Evolutionary conservation across 2,329 filamentous ascomycete species (phyloP).

Genomic region (Fusarium sp.): DNA sequence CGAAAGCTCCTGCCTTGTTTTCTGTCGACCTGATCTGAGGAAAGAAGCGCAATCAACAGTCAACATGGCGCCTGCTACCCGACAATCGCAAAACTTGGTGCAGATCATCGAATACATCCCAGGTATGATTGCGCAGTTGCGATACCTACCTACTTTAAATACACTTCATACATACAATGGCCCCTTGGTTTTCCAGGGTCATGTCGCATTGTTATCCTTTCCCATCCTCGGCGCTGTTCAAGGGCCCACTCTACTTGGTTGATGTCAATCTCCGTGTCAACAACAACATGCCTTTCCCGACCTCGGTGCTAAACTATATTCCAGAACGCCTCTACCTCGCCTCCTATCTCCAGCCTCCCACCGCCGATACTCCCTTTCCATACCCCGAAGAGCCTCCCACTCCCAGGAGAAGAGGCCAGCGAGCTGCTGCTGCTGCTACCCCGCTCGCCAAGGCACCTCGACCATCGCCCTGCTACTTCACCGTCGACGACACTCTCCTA

Average conservation of each 20-base stretch:
- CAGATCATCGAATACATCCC: slow-evolving; percentile 97
- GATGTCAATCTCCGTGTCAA: slow-evolving; percentile 13
- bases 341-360: slow-evolving; percentile 86
- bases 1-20: slow-evolving; percentile 13
- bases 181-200: slow-evolving; percentile 18
- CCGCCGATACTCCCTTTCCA: slow-evolving; percentile 85
- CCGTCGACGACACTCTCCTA: slow-evolving; percentile 88
- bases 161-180: slow-evolving; percentile 20
- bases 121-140: slow-evolving; percentile 65
- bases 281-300: slow-evolving; percentile 29
- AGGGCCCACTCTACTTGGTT: slow-evolving; percentile 24
- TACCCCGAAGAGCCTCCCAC: slow-evolving; percentile 76
- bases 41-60: slow-evolving; percentile 50
- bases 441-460: slow-evolving; percentile 45
- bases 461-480: slow-evolving; percentile 87
- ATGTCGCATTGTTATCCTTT: slow-evolving; percentile 51
- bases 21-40: slow-evolving; percentile 10
- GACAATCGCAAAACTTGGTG: slow-evolving; percentile 71
- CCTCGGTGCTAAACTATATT: slow-evolving; percentile 45
- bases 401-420: slow-evolving; percentile 58
- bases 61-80: slow-evolving; percentile 63
- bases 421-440: slow-evolving; percentile 64
- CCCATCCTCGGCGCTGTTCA: slow-evolving; percentile 16
- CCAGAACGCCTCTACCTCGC: slow-evolving; percentile 94
- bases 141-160: slow-evolving; percentile 1